Percentiles rank a stretch among this genome's conserved stretches.
Evolutionary conservation across 2,329 filamentous ascomycete genomes (phyloP).

Genomic region (Cercospora canescens): DNA sequence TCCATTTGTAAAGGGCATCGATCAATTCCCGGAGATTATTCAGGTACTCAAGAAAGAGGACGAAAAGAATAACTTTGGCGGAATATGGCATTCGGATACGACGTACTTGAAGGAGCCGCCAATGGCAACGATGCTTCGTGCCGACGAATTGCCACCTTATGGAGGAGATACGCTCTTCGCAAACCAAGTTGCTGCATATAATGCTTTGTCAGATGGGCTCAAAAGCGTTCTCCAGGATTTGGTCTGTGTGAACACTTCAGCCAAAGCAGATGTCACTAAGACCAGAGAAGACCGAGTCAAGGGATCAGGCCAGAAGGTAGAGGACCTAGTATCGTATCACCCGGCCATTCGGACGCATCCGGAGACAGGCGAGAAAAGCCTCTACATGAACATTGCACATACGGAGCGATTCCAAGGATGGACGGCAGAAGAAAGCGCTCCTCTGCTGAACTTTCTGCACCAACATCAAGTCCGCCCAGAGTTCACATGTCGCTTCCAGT

Average conservation of each 20-base stretch:
- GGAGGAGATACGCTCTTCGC: constrained; percentile 85
- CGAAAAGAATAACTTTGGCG: constrained; percentile 29
- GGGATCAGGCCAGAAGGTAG: constrained; percentile 69
- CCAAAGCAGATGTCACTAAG: constrained; percentile 52
- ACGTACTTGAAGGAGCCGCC: constrained; percentile 26
- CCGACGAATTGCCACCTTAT: constrained; percentile 19
- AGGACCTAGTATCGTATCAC: constrained; percentile 71
- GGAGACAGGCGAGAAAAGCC: constrained; percentile 72
- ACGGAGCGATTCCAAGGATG: constrained; percentile 76
- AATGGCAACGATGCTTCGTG: constrained; percentile 25
- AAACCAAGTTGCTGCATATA: constrained; percentile 77
- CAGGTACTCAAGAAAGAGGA: constrained; percentile 26
- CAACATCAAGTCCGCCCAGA: constrained; percentile 71
- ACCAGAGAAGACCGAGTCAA: constrained; percentile 45
- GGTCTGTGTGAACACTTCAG: constrained; percentile 68
- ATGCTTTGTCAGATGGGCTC: constrained; percentile 75
- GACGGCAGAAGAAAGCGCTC: constrained; percentile 82
- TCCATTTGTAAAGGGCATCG: constrained; percentile 37
- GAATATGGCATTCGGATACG: constrained; percentile 29
- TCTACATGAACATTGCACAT: constrained; percentile 82
- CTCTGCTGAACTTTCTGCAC: constrained; percentile 71
- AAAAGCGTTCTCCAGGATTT: constrained; percentile 68
- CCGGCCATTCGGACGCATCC: constrained; percentile 82
- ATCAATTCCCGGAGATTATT: constrained; percentile 25
- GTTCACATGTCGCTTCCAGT: constrained; percentile 72